A percentile compares a stretch with the other conserved stretches of the same genome.
These are phyloP conservation scores for Dalbergia oliveri DNA, from an alignment of 306 rosid genomes.

Conservation along the genomic window DNA sequence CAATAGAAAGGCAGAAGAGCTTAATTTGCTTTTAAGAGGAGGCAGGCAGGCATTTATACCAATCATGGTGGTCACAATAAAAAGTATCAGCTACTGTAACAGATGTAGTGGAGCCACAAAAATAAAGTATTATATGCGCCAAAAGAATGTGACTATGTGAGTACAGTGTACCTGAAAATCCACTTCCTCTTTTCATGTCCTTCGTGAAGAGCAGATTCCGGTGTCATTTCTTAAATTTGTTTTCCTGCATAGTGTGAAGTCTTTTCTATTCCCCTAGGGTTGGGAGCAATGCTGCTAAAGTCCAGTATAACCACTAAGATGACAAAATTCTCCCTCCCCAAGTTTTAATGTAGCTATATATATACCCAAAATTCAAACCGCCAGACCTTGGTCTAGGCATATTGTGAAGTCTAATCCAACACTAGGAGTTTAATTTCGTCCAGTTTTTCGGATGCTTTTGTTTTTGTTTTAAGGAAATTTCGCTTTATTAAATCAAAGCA, in stretches of 20 bases:
- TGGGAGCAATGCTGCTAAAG: no score
- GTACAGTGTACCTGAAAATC: slow-evolving; percentile 10
- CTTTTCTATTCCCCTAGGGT: no score
- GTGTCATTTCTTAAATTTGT: slow-evolving; percentile 21
- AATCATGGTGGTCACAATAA: slow-evolving; percentile 12
- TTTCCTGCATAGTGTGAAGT: background rate
- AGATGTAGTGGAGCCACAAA: background rate
- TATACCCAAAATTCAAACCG: no score
- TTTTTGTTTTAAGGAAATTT: slow-evolving; percentile 2
- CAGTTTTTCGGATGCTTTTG: slow-evolving; percentile 2
- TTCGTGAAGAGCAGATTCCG: slow-evolving; percentile 15
- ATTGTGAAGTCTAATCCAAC: slow-evolving; percentile 37
- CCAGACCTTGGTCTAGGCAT: no score
- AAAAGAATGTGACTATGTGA: background rate
- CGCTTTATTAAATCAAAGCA: background rate
- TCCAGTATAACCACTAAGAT: no score
- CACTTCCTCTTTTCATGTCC: slow-evolving; percentile 13
- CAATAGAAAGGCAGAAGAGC: no score
- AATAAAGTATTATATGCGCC: background rate
- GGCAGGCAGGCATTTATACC: background rate
- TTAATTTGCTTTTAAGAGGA: no score
- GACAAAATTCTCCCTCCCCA: no score
- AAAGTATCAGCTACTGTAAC: background rate
- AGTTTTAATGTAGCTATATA: no score
- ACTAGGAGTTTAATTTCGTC: slow-evolving; percentile 8